A percentile compares a stretch with the other conserved stretches of the same genome.
Conservation (phyloP, 2,329 filamentous ascomycete genomes). For the Colletotrichum tropicale region DNA sequence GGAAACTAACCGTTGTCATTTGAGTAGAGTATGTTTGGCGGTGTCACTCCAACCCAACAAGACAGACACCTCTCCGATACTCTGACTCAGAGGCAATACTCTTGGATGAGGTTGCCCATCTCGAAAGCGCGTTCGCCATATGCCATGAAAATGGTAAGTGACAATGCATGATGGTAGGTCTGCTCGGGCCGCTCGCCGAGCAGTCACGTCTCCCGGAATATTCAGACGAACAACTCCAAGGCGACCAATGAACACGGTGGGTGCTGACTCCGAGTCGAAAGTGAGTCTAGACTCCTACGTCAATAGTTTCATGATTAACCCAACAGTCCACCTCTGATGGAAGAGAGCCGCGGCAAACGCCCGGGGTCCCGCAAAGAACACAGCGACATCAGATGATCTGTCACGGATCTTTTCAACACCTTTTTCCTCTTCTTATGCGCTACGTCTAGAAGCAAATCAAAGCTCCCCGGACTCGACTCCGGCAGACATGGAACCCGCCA, state of each 20-base stretch:
- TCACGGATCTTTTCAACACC: neutral
- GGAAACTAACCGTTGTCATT: neutral
- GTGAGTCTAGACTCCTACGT: neutral
- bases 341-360: neutral
- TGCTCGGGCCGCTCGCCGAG: neutral
- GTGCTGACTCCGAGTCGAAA: neutral
- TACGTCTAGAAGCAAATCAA: neutral
- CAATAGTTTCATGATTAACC: neutral
- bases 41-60: neutral
- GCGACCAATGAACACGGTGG: neutral
- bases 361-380: neutral
- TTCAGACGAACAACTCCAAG: neutral
- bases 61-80: neutral
- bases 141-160: neutral
- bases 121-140: neutral
- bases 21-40: neutral
- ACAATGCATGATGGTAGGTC: neutral
- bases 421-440: neutral
- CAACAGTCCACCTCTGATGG: neutral
- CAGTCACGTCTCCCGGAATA: neutral
- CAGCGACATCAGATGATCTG: slow-evolving; percentile 6
- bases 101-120: neutral
- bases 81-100: neutral
- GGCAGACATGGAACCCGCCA: neutral
- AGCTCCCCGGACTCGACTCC: neutral